A percentile compares a stretch with the other conserved stretches of the same genome.
Evolutionary conservation across 331 rosid genomes (phyloP).

Genomic region (Erythrophleum ivorense): DNA sequence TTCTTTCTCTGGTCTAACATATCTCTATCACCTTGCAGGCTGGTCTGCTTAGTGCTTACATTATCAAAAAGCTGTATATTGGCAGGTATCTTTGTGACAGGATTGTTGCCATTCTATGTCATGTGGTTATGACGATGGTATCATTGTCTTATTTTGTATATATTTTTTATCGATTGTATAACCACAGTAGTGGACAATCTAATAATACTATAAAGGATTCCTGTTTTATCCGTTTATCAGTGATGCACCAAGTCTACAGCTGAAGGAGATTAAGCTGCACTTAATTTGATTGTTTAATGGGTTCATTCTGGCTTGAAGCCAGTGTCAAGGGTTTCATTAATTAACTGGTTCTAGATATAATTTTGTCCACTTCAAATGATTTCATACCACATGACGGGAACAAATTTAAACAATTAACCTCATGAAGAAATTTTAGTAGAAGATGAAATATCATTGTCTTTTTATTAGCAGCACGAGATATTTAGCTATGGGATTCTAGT

Average conservation of each 20-base stretch:
- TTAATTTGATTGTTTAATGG: conserved; percentile 26
- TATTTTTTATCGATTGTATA: conserved; percentile 25
- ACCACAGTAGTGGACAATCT: background rate
- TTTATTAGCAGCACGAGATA: conserved; percentile 3
- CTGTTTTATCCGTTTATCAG: background rate
- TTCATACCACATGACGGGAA: conserved; percentile 12
- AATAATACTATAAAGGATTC: background rate
- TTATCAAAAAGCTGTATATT: conserved; percentile 78
- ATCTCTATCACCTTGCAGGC: conserved; percentile 56
- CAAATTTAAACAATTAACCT: conserved; percentile 17
- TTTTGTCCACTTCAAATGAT: conserved; percentile 18
- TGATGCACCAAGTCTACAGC: conserved; percentile 2
- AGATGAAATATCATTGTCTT: background rate
- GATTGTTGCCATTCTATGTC: conserved; percentile 30
- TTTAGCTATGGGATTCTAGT: background rate
- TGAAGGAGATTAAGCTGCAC: conserved; percentile 17
- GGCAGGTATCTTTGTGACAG: conserved; percentile 64
- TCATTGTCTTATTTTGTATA: conserved; percentile 14
- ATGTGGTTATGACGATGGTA: conserved; percentile 12
- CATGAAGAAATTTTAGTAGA: background rate
- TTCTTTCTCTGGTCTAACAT: conserved; percentile 45
- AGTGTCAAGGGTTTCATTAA: background rate
- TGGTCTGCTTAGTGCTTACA: conserved; percentile 80
- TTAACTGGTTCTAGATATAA: conserved; percentile 23
- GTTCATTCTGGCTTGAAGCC: conserved; percentile 9